Evolutionary conservation across 2,329 filamentous ascomycete genomes (phyloP), one percentile per base, ranked within the genome.

Genomic region (Aspergillus glaucus): DNA sequence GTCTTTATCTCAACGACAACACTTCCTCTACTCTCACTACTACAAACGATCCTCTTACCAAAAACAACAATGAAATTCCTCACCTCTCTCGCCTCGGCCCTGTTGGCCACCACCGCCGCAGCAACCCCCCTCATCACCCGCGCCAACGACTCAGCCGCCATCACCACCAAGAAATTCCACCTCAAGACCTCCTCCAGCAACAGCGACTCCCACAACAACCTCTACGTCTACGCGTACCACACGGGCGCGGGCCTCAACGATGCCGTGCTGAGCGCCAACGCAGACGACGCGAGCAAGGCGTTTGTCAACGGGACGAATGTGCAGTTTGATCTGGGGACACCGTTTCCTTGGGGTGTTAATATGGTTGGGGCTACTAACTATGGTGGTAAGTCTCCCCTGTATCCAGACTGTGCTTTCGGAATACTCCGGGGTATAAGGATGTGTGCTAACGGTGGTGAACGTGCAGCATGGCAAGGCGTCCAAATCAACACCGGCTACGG

Each of bases 191-290:
- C 68, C n/a, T 59, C 53, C 10, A 55, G 63, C 8, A 46, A 49
- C 19, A 58, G 62, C 43, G 19, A 53, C 0, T 43, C 58, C 1
- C 62, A 68, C 52, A 68, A 70, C 54, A 48, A 65, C 50, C 62
- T 70, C 46, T 71, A 65, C 26, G 57, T 72, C 24, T 61, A 61
- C 24, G 55, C 60, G 34, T 72, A 69, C 53, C 69, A 72, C 58
- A 69, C 67, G n/a, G 67, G 65, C 15, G 69, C 69, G n/a, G 69
- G 66, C 12, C 48, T 65, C 24, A 66, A 63, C 28, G 69, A 70
- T 50, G 67, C 66, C 8, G 67, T 70, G 3, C 57, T 72, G 14
- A 56, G 57, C 3, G 36, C 55, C 2, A 58, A 61, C 19, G 48
- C 28, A 1, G 46, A 50, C 1, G 57, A 37, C 6, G 68, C 66